These are phyloP conservation scores for Pichia cactophila DNA, from an alignment of 1,139 yeast species.

Conservation along the genomic window DNA sequence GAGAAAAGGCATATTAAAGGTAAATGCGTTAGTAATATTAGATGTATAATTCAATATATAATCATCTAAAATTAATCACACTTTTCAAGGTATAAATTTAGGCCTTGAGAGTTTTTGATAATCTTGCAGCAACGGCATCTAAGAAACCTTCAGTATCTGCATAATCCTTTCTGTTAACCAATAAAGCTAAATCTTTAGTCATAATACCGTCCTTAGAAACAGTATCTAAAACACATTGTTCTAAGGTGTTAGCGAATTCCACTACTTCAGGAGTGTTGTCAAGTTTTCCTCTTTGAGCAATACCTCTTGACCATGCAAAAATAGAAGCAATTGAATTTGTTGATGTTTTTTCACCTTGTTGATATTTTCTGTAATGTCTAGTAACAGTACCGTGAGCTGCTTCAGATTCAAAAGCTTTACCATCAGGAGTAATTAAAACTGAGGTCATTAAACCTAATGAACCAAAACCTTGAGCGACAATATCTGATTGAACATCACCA, in stretches of 20 bases:
- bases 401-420: constrained; percentile 90
- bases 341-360: constrained; percentile 94
- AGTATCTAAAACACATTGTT: constrained; percentile 77
- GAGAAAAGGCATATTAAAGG: neutral
- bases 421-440: constrained; percentile 88
- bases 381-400: constrained; percentile 98
- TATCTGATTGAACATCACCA: constrained; percentile 95
- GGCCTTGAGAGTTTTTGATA: constrained; percentile 15
- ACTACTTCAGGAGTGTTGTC: constrained; percentile 81
- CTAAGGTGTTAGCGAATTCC: constrained; percentile 68
- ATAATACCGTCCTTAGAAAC: constrained; percentile 78
- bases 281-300: constrained; percentile 69
- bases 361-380: constrained; percentile 91
- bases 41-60: constrained; percentile 11
- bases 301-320: constrained; percentile 93
- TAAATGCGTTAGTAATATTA: neutral
- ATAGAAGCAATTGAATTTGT: constrained; percentile 98
- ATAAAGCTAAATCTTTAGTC: constrained; percentile 93
- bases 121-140: constrained; percentile 62
- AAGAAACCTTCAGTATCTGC: constrained; percentile 90
- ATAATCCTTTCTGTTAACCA: constrained; percentile 70
- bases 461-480: constrained; percentile 97
- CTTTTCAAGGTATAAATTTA: neutral
- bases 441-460: constrained; percentile 96
- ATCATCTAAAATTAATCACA: neutral